A percentile compares a stretch with the other conserved stretches of the same genome.
Conservation (phyloP, 75 land plant genomes). For the Sequoia sempervirens region DNA sequence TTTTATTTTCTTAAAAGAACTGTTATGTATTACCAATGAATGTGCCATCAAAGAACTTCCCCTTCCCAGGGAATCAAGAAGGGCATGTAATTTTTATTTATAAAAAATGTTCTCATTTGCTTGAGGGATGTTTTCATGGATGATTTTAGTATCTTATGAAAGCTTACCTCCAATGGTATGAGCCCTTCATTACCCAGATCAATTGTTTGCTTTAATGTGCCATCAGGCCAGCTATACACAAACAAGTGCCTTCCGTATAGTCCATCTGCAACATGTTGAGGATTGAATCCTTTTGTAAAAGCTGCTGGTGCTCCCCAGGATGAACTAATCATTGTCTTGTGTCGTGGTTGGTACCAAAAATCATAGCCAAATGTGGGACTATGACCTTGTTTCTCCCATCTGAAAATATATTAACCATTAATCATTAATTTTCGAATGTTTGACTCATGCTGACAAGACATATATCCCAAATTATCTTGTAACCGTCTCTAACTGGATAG, state of each 20-base stretch:
- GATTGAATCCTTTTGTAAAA: conserved; percentile 89
- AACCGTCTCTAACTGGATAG: not conserved
- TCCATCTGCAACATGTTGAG: conserved; percentile 82
- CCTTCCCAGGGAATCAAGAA: not conserved
- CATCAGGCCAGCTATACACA: conserved; percentile 95
- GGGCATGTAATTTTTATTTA: not conserved
- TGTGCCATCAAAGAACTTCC: not conserved
- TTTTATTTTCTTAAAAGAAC: not conserved
- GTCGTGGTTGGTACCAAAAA: conserved; percentile 98
- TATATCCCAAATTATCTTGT: not conserved
- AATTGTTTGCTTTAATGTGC: conserved; percentile 84
- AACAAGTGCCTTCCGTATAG: conserved; percentile 81
- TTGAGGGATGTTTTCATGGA: not conserved
- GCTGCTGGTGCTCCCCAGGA: conserved; percentile 99
- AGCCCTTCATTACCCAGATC: conserved; percentile 87
- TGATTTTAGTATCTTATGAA: not conserved
- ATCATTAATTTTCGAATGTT: not conserved
- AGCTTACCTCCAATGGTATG: conserved; percentile 82
- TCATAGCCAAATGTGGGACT: conserved; percentile 96
- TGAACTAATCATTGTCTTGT: conserved; percentile 95
- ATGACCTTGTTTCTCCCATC: conserved; percentile 97
- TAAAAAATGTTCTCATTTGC: not conserved
- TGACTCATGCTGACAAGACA: not conserved
- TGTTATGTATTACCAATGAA: not conserved
- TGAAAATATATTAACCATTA: conserved; percentile 15